Evolutionary conservation across 768 basidiomycete genomes (phyloP).

Genomic region (Gymnopilus junonius): DNA sequence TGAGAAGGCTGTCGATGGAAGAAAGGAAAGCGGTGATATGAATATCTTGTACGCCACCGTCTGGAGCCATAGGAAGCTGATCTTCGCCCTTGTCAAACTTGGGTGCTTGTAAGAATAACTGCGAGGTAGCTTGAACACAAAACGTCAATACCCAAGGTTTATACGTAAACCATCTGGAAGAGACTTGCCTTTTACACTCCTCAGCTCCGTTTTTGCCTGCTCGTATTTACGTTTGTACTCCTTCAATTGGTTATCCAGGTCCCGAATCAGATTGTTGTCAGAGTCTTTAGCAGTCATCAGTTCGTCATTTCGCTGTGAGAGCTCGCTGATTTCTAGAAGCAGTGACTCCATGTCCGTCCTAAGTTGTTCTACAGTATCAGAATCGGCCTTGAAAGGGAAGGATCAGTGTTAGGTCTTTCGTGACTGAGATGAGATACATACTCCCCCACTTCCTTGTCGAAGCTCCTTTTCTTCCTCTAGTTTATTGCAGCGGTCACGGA

Average conservation of each 20-base stretch:
- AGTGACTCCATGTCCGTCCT: slow-evolving; percentile 83
- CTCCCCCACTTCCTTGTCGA: slow-evolving; percentile 37
- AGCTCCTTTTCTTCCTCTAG: slow-evolving; percentile 65
- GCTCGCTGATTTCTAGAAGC: slow-evolving; percentile 75
- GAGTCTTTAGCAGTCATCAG: slow-evolving; percentile 86
- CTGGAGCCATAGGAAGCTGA: slow-evolving; percentile 83
- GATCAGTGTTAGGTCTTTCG: neutral
- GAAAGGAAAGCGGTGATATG: slow-evolving; percentile 92
- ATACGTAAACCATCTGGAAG: neutral
- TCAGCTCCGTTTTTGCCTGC: slow-evolving; percentile 91
- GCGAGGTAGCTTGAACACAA: slow-evolving; percentile 79
- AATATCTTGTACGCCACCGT: slow-evolving; percentile 89
- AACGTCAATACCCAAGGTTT: neutral
- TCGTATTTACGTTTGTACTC: slow-evolving; percentile 97
- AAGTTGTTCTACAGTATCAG: slow-evolving; percentile 77
- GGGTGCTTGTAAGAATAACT: slow-evolving; percentile 81
- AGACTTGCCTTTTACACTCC: slow-evolving; percentile 85
- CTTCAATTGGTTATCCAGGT: slow-evolving; percentile 80
- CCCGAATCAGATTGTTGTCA: slow-evolving; percentile 74
- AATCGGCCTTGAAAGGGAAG: slow-evolving; percentile 50
- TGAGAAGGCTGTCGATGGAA: slow-evolving; percentile 82
- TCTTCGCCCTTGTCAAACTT: slow-evolving; percentile 76
- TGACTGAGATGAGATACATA: slow-evolving; percentile 27
- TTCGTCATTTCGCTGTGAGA: slow-evolving; percentile 89
- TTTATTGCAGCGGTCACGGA: slow-evolving; percentile 68